Base-by-base conservation (phyloP, 2,329 filamentous ascomycete species). In the Aspergillus puulaauensis region DNA sequence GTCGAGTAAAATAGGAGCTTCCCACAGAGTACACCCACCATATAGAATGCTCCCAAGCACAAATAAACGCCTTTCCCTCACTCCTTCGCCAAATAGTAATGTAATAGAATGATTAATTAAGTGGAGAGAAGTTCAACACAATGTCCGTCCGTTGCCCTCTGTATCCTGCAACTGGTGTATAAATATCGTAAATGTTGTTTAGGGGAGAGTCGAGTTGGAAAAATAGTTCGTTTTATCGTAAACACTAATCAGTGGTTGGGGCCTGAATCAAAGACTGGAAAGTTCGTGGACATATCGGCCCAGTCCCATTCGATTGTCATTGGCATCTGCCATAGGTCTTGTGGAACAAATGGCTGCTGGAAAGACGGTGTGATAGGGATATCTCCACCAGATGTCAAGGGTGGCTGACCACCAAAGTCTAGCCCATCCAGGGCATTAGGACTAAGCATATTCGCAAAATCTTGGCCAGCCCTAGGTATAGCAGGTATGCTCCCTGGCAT, bases 301-400 rank as follows among this genome's bases (percentile, higher is more conserved):
- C 87, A 90, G 64, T 89, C 91, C 92, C 93, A 97, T 71, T 98
- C 93, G 21, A 98, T 82, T 3, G 91, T 96, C 88, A 96, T 96
- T 1, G 93, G 93, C 85, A 98, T 88, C 73, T 93, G 90, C 86
- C 95, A 99, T 24, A 98, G 76, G 75, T 98, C 95, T 67, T 93
- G 91, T 4, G 95, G 93, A 21, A 98, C 86, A 68, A 96, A 89
- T 0, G 93, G 93, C 64, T 96, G 90, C 68, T 93, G 89, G 69
- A 93, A 92, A 17, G 56, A 53, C 3, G 80, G 69, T 12, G 75
- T 73, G 37, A 77, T 69, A 55, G 70, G 68, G 11, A 70, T 68
- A 33, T 71, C 66, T 19, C 64, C 67, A 33, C 68, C 61, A 15
- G 67, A 59, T 5, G 68, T 63, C 51, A 73, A 71, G 6, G 69